These are phyloP conservation scores for Zygnema cylindricum DNA, from an alignment of 139 green algal genomes.

Conservation along the genomic window DNA sequence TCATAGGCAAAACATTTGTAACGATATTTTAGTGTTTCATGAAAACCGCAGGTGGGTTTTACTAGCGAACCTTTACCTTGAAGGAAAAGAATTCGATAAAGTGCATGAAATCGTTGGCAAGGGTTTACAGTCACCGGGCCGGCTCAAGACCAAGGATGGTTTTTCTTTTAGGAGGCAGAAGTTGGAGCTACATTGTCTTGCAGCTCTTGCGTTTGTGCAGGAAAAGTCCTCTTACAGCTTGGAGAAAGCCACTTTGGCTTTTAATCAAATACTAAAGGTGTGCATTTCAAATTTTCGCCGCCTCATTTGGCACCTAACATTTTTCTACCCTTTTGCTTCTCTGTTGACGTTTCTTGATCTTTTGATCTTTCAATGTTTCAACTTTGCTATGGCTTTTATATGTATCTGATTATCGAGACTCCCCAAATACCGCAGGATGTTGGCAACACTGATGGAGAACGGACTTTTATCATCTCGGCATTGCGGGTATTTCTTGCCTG, in stretches of 20 bases:
- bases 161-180: background rate
- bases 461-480: background rate
- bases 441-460: background rate
- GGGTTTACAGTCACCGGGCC: background rate
- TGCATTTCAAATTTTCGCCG: too few relatives aligned
- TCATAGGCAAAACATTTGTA: too few relatives aligned
- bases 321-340: too few relatives aligned
- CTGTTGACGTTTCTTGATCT: too few relatives aligned
- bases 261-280: background rate
- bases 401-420: too few relatives aligned
- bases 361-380: too few relatives aligned
- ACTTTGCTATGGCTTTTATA: too few relatives aligned
- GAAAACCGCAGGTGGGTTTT: background rate
- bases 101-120: background rate
- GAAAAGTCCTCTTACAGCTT: background rate
- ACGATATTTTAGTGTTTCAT: too few relatives aligned
- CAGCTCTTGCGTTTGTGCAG: background rate
- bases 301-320: too few relatives aligned
- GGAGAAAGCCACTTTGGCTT: background rate
- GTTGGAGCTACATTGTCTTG: background rate
- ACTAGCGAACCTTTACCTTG: background rate
- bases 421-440: too few relatives aligned
- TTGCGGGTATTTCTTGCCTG: too few relatives aligned
- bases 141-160: background rate
- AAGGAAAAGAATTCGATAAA: background rate